Evolutionary conservation across 768 basidiomycete species (phyloP), one percentile per base, ranked within the genome.

Genomic region (Collybia nuda): DNA sequence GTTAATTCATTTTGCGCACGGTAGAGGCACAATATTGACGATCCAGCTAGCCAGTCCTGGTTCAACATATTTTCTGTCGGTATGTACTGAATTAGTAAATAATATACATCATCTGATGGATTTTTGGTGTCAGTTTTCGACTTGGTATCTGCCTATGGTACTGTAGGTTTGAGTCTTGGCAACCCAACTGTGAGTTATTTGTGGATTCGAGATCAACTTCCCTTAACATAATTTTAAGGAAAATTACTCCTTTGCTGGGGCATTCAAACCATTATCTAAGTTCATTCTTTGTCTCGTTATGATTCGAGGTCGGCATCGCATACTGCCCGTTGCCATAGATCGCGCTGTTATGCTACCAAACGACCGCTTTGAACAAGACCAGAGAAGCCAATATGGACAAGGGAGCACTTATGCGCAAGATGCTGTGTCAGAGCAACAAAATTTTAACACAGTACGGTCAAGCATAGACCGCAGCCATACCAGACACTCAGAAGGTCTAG

Each of bases 251-350:
- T 79, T 98, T 47, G 81, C 82, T 5, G 95, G 93, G 1, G 81
- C 86, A 8, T 84, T 95, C 51, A 73, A 77, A 12, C 80, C 87
- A 0, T 67, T 97, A 5, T 94, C 93, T 0, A 98, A 98, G 67
- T 77, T 98, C 29, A 84, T 98, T 50, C 58, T 98, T 22, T 86
- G 84, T 61, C 66, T 81, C 8, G 93, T 98, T 57, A 98, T 98
- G 92, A 78, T 99, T 53, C 88, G 97, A 50, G 93, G 94, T 6
- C 81, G 93, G 11, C 94, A 98, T 66, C 86, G 94, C 41, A 91
- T 92, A 32, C 71, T 93, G 6, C 91, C 91, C 0, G 86, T 90
- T 18, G 92, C 90, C 7, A 92, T 94, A 41, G 91, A 93, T 67
- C 83, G 93, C 46, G 90, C 93, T 0, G 80, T 95, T 45, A 77